Conservation (phyloP, 495 filamentous ascomycete species). For the Hypoxylon intermedium region DNA sequence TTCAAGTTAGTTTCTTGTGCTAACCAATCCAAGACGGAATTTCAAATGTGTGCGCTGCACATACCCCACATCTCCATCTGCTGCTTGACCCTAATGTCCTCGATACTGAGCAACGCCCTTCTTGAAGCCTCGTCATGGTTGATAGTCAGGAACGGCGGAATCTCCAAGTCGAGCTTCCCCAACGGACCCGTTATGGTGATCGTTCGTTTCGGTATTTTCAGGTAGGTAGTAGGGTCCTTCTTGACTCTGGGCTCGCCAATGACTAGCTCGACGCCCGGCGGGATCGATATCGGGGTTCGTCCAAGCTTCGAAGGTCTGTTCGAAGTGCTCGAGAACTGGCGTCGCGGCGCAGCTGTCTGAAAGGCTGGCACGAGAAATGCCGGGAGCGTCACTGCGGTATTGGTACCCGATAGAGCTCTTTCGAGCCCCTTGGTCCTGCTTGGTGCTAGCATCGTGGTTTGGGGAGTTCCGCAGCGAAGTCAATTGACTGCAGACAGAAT, state of each 20-base stretch:
- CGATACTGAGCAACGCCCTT: slow-evolving; percentile 70
- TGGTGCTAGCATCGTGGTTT: slow-evolving; percentile 57
- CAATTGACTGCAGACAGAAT: slow-evolving; percentile 31
- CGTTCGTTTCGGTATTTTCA: slow-evolving; percentile 60
- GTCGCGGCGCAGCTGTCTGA: slow-evolving; percentile 55
- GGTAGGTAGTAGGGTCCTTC: slow-evolving; percentile 60
- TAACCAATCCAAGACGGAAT: not conserved
- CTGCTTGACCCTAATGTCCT: slow-evolving; percentile 66
- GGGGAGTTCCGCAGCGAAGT: slow-evolving; percentile 10
- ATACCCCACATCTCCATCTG: slow-evolving; percentile 98
- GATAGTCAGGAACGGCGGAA: slow-evolving; percentile 76
- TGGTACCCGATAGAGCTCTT: slow-evolving; percentile 42
- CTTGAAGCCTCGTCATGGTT: slow-evolving; percentile 64
- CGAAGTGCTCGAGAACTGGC: slow-evolving; percentile 75
- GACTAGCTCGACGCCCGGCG: slow-evolving; percentile 78
- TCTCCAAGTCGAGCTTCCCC: slow-evolving; percentile 72
- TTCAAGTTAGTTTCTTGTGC: slow-evolving; percentile 26
- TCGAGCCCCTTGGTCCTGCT: slow-evolving; percentile 53
- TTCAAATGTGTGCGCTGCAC: slow-evolving; percentile 38
- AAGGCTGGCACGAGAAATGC: slow-evolving; percentile 79
- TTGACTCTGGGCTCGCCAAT: slow-evolving; percentile 64
- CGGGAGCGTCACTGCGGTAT: slow-evolving; percentile 59
- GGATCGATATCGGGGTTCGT: slow-evolving; percentile 78
- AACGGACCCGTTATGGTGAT: slow-evolving; percentile 78
- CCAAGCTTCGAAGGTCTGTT: slow-evolving; percentile 80